Evolutionary conservation across 1,139 yeast species (phyloP).

Genomic region (Sugiyamaella grinbergsii): DNA sequence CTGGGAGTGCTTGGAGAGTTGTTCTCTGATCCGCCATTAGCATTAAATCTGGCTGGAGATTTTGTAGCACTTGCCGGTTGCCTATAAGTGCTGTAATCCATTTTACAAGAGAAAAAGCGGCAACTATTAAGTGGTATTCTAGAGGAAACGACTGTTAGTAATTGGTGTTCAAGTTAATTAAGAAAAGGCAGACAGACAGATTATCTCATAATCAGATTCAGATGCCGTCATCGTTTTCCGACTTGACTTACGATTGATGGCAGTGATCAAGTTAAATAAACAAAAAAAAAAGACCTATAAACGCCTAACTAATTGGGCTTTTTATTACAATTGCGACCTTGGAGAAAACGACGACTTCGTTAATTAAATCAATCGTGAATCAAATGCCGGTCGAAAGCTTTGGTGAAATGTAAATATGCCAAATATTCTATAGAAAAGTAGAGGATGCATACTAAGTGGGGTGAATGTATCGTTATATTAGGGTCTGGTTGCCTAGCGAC

Average conservation of each 20-base stretch:
- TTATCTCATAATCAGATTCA: too few relatives aligned
- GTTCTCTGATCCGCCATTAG: constrained; percentile 19
- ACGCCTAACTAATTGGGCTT: too few relatives aligned
- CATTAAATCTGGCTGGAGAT: background rate
- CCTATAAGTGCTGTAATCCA: constrained; percentile 12
- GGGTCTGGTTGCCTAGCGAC: constrained; percentile 11
- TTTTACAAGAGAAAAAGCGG: background rate
- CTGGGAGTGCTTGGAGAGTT: constrained; percentile 14
- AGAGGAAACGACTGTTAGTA: background rate
- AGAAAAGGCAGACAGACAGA: too few relatives aligned
- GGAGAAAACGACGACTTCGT: background rate
- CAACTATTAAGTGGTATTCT: background rate
- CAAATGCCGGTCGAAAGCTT: too few relatives aligned
- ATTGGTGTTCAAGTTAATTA: background rate
- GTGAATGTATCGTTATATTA: background rate
- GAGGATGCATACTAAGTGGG: background rate
- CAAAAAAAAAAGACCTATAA: too few relatives aligned
- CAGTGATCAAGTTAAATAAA: too few relatives aligned
- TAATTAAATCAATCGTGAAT: background rate
- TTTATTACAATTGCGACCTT: too few relatives aligned
- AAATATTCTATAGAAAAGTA: background rate
- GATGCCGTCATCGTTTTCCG: too few relatives aligned
- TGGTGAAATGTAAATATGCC: background rate
- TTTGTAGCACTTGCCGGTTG: constrained; percentile 12
- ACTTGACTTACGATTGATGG: too few relatives aligned